Base-by-base conservation (phyloP, 2,329 filamentous ascomycete species). In the Camptophora hylomeconis region DNA sequence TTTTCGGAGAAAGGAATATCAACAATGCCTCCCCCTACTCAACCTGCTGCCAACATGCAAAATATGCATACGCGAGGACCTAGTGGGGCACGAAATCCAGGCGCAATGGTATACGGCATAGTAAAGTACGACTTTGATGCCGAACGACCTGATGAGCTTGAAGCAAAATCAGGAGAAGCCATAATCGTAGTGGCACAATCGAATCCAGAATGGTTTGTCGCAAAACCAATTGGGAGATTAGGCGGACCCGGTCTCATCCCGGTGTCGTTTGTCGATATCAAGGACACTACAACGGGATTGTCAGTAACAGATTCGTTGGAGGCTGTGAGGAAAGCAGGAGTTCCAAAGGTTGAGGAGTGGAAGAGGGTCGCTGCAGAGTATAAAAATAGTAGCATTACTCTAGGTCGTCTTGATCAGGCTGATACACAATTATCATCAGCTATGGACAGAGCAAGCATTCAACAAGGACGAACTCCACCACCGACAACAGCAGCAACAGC, bases 361-460 rank as follows among this genome's bases (percentile, higher is more conserved):
- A 98, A 98, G 64, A 92, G 92, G 60, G 94, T 94, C 83, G 86
- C 89, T 1, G 87, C 87, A 32, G 87, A 94, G 40, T 98, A 98
- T 60, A 98, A 98, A 64, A 94, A 95, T 53, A 93, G 86, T 53
- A 95, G 89, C 57, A 95, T 98, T 50, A 87, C 86, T 0, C 63
- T 98, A 22, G 89, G 89, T 42, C 92, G 87, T 56, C 87, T 92
- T 43, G 82, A 87, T 32, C n/a, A n/a, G n/a, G n/a, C n/a, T n/a
- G n/a, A n/a, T n/a, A n/a, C n/a, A n/a, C n/a, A n/a, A n/a, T n/a
- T n/a, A n/a, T n/a, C n/a, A n/a, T n/a, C n/a, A n/a, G n/a, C n/a
- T n/a, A n/a, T n/a, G n/a, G n/a, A 40, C 47, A 31, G 42, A 59
- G 49, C 54, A 58, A 50, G 55, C 56, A 44, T 43, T 16, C 39